Evolutionary conservation across 2,329 filamentous ascomycete species (phyloP).

Genomic region (Ceratocystiopsis brevicomis): DNA sequence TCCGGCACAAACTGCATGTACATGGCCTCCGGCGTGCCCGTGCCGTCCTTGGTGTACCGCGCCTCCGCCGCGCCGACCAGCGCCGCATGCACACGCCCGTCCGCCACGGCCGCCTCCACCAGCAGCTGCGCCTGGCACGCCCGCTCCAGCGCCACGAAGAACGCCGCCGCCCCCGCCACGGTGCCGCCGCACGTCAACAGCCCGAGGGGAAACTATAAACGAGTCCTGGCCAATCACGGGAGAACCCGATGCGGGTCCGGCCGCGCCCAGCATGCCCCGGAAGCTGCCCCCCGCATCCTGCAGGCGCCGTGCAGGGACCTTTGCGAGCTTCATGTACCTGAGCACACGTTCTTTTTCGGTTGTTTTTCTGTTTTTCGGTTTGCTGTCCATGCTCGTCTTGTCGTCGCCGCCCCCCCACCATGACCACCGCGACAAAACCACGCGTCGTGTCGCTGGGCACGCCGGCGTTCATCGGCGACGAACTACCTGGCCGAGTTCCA

Average conservation of each 20-base stretch:
- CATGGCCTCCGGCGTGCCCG: conserved; percentile 14
- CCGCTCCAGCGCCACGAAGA: conserved; percentile 46
- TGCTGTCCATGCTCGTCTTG: no score
- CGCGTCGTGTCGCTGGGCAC: conserved; percentile 23
- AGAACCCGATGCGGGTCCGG: neutral
- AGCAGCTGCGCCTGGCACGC: conserved; percentile 48
- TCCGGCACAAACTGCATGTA: conserved; percentile 19
- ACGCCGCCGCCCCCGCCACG: conserved; percentile 37
- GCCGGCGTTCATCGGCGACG: conserved; percentile 19
- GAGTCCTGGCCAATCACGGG: conserved; percentile 1
- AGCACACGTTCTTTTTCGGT: no score
- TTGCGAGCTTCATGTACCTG: no score
- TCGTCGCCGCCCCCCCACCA: neutral
- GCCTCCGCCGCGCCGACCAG: conserved; percentile 24
- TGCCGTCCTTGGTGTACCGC: conserved; percentile 14
- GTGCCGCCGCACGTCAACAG: conserved; percentile 39
- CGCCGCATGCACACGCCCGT: conserved; percentile 14
- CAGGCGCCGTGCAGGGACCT: no score
- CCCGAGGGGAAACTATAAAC: conserved; percentile 27
- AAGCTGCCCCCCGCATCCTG: no score
- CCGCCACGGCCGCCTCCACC: conserved; percentile 30
- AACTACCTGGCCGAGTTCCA: conserved; percentile 23
- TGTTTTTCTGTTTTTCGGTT: no score
- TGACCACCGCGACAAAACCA: conserved; percentile 14
- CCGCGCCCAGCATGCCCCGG: no score